Evolutionary conservation across 371 early-diverging fungal species (phyloP).

Genomic region (Rhizopus arrhizus): DNA sequence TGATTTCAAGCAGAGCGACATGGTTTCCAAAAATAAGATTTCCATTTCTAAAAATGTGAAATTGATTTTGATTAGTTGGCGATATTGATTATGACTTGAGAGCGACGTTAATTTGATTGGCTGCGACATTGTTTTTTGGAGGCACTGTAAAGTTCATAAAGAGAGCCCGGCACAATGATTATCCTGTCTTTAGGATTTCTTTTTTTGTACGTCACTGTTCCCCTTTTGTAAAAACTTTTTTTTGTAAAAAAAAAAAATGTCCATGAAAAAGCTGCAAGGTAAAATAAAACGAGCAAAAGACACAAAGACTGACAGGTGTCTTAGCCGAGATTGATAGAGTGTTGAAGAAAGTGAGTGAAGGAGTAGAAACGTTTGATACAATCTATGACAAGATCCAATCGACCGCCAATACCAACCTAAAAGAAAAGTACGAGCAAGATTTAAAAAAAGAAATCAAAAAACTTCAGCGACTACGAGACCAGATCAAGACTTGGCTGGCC

Average conservation of each 20-base stretch:
- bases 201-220: too few relatives aligned
- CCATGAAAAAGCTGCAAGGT: too few relatives aligned
- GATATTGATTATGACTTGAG: too few relatives aligned
- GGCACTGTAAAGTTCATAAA: too few relatives aligned
- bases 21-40: slow-evolving; percentile 5
- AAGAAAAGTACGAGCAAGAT: slow-evolving; percentile 94
- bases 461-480: slow-evolving; percentile 92
- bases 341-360: slow-evolving; percentile 94
- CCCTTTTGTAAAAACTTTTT: too few relatives aligned
- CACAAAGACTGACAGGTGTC: too few relatives aligned
- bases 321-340: slow-evolving; percentile 70
- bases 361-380: slow-evolving; percentile 91
- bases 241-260: too few relatives aligned
- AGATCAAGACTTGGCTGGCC: slow-evolving; percentile 94
- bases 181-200: too few relatives aligned
- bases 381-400: slow-evolving; percentile 88
- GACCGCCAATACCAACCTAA: slow-evolving; percentile 79
- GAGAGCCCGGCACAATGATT: too few relatives aligned
- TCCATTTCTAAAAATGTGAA: slow-evolving; percentile 9
- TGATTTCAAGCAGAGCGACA: slow-evolving; percentile 6
- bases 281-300: too few relatives aligned
- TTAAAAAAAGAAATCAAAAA: slow-evolving; percentile 98
- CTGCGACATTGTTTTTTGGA: not conserved
- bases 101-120: too few relatives aligned
- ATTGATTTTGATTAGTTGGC: slow-evolving; percentile 5